Evolutionary conservation across 805 yeast species (phyloP).

Genomic region (Ogataea saltuana): DNA sequence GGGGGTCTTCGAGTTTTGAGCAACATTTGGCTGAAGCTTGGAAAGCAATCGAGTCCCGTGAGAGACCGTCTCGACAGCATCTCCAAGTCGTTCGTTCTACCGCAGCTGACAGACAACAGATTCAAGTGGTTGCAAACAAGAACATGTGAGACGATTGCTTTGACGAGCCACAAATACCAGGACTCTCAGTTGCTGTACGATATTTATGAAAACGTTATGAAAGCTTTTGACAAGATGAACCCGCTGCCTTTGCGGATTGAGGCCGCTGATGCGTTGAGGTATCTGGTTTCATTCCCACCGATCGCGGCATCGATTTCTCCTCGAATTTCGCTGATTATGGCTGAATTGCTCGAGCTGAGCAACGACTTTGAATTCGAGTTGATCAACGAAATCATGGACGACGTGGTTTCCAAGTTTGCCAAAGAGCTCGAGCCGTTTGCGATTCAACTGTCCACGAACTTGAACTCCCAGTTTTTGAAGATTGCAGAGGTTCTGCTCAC

Average conservation of each 20-base stretch:
- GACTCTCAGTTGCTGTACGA: conserved; percentile 34
- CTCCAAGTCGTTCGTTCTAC: conserved; percentile 59
- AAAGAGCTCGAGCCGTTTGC: conserved; percentile 91
- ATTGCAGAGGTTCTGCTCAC: conserved; percentile 64
- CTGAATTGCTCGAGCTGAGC: conserved; percentile 66
- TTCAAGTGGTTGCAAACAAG: conserved; percentile 70
- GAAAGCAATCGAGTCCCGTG: conserved; percentile 53
- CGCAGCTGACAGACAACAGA: conserved; percentile 53
- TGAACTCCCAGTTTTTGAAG: conserved; percentile 72
- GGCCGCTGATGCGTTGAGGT: conserved; percentile 52
- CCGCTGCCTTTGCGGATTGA: conserved; percentile 53
- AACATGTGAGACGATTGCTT: conserved; percentile 56
- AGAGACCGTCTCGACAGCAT: conserved; percentile 62
- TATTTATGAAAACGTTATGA: conserved; percentile 39
- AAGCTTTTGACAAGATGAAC: conserved; percentile 36
- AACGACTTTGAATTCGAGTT: conserved; percentile 81
- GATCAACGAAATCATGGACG: conserved; percentile 87
- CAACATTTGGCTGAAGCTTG: conserved; percentile 56
- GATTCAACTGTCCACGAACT: conserved; percentile 58
- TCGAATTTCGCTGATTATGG: conserved; percentile 74
- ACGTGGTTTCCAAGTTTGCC: conserved; percentile 82
- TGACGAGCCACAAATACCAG: conserved; percentile 25
- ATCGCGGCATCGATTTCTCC: conserved; percentile 62
- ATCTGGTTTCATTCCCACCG: conserved; percentile 37
- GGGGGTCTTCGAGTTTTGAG: conserved; percentile 78